A percentile compares a stretch with the other conserved stretches of the same genome.
phyloP scores from a whole-genome alignment of 345 rosid genomes.

The Cardamine resedifolia region DNA sequence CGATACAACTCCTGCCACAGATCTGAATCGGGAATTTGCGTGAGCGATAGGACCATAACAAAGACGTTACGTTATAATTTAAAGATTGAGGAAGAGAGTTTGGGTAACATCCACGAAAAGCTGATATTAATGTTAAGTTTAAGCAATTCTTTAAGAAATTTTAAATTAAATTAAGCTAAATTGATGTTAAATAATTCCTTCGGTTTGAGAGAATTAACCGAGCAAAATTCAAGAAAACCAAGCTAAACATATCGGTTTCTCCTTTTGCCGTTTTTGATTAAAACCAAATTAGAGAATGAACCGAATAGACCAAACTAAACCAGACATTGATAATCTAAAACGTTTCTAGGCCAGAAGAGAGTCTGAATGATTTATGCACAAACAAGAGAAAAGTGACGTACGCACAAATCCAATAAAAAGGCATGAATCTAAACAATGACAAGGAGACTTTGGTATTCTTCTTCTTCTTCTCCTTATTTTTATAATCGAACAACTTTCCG shows the following conservation, averaged over 20 bases:
- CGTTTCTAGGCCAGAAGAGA: neutral
- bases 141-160: neutral
- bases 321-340: neutral
- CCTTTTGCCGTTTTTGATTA: neutral
- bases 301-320: constrained; percentile 6
- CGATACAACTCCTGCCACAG: constrained; percentile 5
- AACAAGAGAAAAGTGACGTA: neutral
- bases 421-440: constrained; percentile 14
- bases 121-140: constrained; percentile 30
- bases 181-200: neutral
- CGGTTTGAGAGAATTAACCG: neutral
- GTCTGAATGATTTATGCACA: constrained; percentile 22
- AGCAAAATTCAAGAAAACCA: neutral
- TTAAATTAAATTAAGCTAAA: neutral
- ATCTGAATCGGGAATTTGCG: constrained; percentile 29
- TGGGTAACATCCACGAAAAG: constrained; percentile 31
- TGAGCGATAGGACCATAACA: constrained; percentile 6
- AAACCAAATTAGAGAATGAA: neutral
- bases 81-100: constrained; percentile 16
- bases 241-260: neutral
- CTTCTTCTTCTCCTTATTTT: constrained; percentile 12
- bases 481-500: neutral
- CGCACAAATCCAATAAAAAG: neutral
- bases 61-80: constrained; percentile 30
- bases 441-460: neutral